Percentiles rank a stretch among this genome's conserved stretches.
Conservation (phyloP, 768 basidiomycete genomes). For the Candolleomyces efflorescens region DNA sequence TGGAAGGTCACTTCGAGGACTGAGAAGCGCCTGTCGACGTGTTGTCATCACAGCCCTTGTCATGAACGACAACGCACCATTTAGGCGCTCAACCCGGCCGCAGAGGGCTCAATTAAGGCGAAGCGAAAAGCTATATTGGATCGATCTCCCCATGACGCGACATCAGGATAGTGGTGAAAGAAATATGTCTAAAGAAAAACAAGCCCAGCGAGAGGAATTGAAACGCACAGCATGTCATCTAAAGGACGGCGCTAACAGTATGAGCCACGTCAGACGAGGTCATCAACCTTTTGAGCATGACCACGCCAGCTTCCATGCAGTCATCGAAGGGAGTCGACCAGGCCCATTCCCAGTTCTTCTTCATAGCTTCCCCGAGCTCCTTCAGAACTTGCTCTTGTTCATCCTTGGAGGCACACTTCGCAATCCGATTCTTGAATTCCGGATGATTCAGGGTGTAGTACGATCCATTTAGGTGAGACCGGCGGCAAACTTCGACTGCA, state of each 20-base stretch:
- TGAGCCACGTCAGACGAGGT: background rate
- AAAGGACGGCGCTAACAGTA: constrained; percentile 1
- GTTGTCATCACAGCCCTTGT: too few species aligned
- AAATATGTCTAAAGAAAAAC: background rate
- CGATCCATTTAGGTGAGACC: constrained; percentile 24
- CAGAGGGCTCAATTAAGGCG: too few species aligned
- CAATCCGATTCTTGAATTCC: constrained; percentile 22
- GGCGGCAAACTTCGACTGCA: constrained; percentile 22
- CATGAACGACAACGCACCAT: too few species aligned
- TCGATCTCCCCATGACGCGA: too few species aligned
- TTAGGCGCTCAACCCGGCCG: too few species aligned
- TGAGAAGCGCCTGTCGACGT: too few species aligned
- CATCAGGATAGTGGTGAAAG: background rate
- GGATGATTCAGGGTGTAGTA: constrained; percentile 30
- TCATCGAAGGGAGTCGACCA: constrained; percentile 41
- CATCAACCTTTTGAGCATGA: constrained; percentile 9
- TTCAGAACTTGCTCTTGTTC: constrained; percentile 19
- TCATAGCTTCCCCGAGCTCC: constrained; percentile 23
- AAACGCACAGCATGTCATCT: background rate
- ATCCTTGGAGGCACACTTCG: constrained; percentile 11
- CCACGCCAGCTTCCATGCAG: constrained; percentile 5
- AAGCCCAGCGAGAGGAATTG: background rate
- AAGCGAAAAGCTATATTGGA: too few species aligned
- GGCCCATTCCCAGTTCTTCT: constrained; percentile 29
- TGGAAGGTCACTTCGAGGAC: too few species aligned